Conservation (phyloP, 202 grass and related monocot genomes). For the Alloteropsis angusta region DNA sequence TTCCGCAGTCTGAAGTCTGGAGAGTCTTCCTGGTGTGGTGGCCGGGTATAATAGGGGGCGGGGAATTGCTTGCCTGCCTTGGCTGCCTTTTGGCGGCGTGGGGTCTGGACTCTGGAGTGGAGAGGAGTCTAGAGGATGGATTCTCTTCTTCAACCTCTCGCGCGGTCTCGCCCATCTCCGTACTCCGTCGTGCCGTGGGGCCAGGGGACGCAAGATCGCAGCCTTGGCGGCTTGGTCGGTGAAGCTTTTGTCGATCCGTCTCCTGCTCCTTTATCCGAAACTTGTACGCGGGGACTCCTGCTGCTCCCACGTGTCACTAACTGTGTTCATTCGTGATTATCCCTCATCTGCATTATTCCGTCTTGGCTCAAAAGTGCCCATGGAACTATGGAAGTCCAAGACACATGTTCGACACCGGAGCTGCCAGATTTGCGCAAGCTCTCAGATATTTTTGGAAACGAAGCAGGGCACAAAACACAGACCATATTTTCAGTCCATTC, state of each 20-base stretch:
- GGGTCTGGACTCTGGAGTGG: neutral
- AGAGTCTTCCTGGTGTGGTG: neutral
- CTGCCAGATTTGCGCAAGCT: neutral
- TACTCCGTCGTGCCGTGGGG: neutral
- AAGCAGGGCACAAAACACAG: neutral
- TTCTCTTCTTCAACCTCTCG: neutral
- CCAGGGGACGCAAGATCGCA: neutral
- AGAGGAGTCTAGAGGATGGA: conserved; percentile 19
- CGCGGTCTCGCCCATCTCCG: no score
- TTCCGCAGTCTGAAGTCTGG: neutral
- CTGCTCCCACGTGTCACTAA: neutral
- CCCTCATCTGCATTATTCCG: neutral
- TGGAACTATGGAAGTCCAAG: neutral
- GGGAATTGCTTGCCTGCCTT: neutral
- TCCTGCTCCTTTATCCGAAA: conserved; percentile 1
- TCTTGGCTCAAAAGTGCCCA: neutral
- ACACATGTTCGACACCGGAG: neutral
- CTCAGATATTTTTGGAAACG: neutral
- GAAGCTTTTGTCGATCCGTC: neutral
- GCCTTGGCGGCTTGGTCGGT: conserved; percentile 11
- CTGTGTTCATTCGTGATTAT: neutral
- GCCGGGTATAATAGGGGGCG: neutral
- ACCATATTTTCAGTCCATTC: neutral
- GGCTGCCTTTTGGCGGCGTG: neutral
- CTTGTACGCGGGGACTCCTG: neutral